These are phyloP conservation scores for Angophora floribunda DNA, from an alignment of 345 rosid genomes.

Conservation along the genomic window DNA sequence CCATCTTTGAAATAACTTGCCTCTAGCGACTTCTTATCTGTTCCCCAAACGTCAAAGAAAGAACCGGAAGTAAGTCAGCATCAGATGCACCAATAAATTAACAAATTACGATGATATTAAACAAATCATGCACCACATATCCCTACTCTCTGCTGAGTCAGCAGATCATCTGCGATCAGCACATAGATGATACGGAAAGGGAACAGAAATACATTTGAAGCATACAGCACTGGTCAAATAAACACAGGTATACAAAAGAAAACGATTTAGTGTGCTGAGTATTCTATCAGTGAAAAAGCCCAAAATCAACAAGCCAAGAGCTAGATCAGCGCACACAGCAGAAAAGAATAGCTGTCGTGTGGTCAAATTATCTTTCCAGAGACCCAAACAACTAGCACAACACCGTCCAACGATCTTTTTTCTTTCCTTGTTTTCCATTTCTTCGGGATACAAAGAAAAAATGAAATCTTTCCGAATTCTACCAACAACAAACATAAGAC, in stretches of 20 bases:
- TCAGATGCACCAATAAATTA: background rate
- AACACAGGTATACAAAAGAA: background rate
- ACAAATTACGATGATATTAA: background rate
- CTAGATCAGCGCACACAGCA: background rate
- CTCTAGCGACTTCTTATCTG: background rate
- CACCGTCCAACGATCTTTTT: background rate
- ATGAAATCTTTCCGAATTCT: background rate
- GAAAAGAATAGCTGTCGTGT: background rate
- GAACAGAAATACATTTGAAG: background rate
- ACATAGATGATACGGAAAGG: background rate
- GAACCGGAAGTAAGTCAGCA: background rate
- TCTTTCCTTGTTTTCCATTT: background rate
- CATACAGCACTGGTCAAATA: background rate
- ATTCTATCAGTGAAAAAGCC: background rate
- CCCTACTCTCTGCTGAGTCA: background rate
- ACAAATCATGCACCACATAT: background rate
- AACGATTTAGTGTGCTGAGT: background rate
- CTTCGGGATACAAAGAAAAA: background rate
- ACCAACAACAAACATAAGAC: background rate
- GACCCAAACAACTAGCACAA: background rate
- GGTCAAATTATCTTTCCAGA: background rate
- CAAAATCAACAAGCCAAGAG: background rate
- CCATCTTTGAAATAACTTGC: slow-evolving; percentile 26
- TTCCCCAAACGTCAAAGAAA: background rate
- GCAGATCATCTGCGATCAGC: background rate